Conservation (phyloP, 306 rosid genomes). For the Rosa persica region DNA sequence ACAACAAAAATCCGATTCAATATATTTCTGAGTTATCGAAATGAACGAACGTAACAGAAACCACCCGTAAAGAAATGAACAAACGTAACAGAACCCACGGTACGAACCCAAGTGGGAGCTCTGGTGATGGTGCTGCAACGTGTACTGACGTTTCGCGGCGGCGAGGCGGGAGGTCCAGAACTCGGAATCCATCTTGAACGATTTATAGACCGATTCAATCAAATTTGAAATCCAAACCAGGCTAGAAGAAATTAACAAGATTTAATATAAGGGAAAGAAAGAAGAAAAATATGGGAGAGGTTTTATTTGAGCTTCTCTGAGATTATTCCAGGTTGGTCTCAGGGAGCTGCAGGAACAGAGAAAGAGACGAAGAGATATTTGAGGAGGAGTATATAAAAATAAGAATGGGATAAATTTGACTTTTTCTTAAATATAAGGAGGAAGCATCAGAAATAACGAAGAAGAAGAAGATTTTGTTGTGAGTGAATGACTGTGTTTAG, state of each 20-base stretch:
- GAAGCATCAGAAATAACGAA: slow-evolving; percentile 31
- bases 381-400: neutral
- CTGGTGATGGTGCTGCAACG: slow-evolving; percentile 69
- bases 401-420: slow-evolving; percentile 30
- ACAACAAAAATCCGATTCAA: neutral
- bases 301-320: neutral
- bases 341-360: slow-evolving; percentile 18
- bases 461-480: neutral
- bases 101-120: slow-evolving; percentile 67
- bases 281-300: too few species aligned
- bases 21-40: neutral
- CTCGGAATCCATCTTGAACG: slow-evolving; percentile 65
- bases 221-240: neutral
- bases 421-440: slow-evolving; percentile 28
- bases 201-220: neutral
- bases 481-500: neutral
- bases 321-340: slow-evolving; percentile 15
- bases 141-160: slow-evolving; percentile 88
- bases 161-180: slow-evolving; percentile 95
- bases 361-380: neutral
- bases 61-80: neutral
- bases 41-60: neutral
- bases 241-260: neutral
- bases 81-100: neutral
- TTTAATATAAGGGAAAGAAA: neutral